Percentiles rank a stretch among this genome's conserved stretches.
Conservation (phyloP, 371 early-diverging fungal species). For the Rhizopus stolonifer region DNA sequence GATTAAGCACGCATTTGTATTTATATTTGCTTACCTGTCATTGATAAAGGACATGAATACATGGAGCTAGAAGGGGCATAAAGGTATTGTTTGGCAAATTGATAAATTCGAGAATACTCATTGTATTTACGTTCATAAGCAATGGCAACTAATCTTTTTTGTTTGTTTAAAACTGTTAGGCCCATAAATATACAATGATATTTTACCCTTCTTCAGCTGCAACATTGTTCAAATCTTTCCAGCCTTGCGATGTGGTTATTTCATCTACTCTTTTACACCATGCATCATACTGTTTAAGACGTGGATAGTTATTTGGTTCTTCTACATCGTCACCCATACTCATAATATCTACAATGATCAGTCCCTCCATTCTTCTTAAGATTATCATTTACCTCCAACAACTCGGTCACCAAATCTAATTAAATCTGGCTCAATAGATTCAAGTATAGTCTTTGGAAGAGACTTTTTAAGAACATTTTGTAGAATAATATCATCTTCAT, state of each 20-base stretch:
- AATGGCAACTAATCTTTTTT: slow-evolving; percentile 62
- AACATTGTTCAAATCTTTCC: slow-evolving; percentile 58
- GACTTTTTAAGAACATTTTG: slow-evolving; percentile 47
- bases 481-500: slow-evolving; percentile 53
- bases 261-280: slow-evolving; percentile 70
- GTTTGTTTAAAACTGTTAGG: too few relatives aligned
- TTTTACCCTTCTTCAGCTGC: slow-evolving; percentile 59
- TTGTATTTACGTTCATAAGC: slow-evolving; percentile 59
- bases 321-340: slow-evolving; percentile 40
- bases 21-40: slow-evolving; percentile 49
- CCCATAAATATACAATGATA: neutral
- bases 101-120: slow-evolving; percentile 56
- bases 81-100: slow-evolving; percentile 68
- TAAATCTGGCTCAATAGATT: slow-evolving; percentile 50
- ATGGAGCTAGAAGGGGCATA: slow-evolving; percentile 57
- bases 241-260: slow-evolving; percentile 55
- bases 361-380: too few relatives aligned
- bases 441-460: slow-evolving; percentile 42
- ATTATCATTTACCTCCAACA: slow-evolving; percentile 25
- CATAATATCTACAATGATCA: slow-evolving; percentile 27
- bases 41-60: slow-evolving; percentile 66
- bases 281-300: slow-evolving; percentile 65
- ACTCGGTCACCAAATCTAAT: slow-evolving; percentile 43
- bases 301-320: slow-evolving; percentile 52
- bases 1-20: too few relatives aligned